Percentiles rank a stretch among this genome's conserved stretches.
phyloP scores from a whole-genome alignment of 2,329 filamentous ascomycete genomes.

The Ophiostoma sp. region DNA sequence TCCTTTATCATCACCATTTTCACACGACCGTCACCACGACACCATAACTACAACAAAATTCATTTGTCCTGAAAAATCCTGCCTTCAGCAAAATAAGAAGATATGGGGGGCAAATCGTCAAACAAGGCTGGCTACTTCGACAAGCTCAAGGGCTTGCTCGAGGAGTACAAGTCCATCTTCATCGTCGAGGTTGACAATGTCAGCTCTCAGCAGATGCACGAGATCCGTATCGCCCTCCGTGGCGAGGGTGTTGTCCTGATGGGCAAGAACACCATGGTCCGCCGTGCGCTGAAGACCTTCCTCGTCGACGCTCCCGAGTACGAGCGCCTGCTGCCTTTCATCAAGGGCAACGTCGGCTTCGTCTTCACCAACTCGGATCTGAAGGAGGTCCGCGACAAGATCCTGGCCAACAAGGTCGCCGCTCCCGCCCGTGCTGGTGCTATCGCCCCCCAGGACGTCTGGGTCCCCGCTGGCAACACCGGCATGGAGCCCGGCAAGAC shows the following conservation, averaged over 20 bases:
- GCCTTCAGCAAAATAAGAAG: slow-evolving; percentile 84
- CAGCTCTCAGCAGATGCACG: slow-evolving; percentile 99
- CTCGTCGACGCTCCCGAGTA: slow-evolving; percentile 87
- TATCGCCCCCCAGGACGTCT: slow-evolving; percentile 88
- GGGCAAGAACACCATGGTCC: slow-evolving; percentile 99
- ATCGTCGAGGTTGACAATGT: slow-evolving; percentile 99
- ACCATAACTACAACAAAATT: slow-evolving; percentile 22
- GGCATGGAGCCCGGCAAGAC: slow-evolving; percentile 99
- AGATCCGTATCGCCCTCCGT: slow-evolving; percentile 91
- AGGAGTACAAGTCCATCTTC: slow-evolving; percentile 97
- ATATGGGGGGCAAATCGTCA: slow-evolving; percentile 91
- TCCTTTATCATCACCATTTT: slow-evolving; percentile 19
- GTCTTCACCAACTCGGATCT: slow-evolving; percentile 98
- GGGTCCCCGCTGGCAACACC: slow-evolving; percentile 95
- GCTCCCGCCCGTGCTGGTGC: slow-evolving; percentile 98
- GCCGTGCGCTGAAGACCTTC: slow-evolving; percentile 96
- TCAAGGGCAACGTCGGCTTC: slow-evolving; percentile 98
- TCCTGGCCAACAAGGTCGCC: slow-evolving; percentile 93
- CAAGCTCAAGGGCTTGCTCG: slow-evolving; percentile 96
- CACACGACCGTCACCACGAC: slow-evolving; percentile 16
- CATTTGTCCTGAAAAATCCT: slow-evolving; percentile 94
- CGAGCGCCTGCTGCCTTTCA: slow-evolving; percentile 91
- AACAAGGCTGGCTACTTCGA: slow-evolving; percentile 98
- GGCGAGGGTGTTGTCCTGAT: slow-evolving; percentile 92
- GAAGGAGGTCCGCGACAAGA: slow-evolving; percentile 87